These are phyloP conservation scores for Endocarpon pusillum DNA, from an alignment of 495 filamentous ascomycete species.

Conservation along the genomic window DNA sequence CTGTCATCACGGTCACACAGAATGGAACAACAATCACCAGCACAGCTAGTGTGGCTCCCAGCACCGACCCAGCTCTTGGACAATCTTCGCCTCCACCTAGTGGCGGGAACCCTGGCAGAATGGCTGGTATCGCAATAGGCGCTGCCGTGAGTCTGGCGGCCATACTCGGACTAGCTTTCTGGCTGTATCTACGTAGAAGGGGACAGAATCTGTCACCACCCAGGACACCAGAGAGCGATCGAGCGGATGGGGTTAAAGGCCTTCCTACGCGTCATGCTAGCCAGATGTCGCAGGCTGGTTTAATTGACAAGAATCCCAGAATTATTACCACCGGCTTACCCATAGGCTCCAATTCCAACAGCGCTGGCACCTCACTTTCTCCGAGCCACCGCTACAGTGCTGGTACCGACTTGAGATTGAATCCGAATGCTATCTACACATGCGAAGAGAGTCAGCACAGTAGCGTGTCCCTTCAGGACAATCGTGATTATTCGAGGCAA, in stretches of 20 bases:
- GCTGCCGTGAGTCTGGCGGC: not conserved
- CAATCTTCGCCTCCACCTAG: not conserved
- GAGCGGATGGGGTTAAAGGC: not conserved
- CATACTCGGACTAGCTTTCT: not conserved
- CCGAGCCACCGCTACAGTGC: slow-evolving; percentile 3
- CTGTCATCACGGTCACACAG: not conserved
- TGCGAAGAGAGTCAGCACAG: slow-evolving; percentile 32
- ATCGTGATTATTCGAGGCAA: slow-evolving; percentile 39
- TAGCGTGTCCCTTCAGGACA: slow-evolving; percentile 34
- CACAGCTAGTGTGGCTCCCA: not conserved
- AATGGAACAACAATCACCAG: not conserved
- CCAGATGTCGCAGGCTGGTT: not conserved
- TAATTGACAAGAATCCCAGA: not conserved
- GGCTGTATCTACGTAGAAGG: not conserved
- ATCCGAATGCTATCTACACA: slow-evolving; percentile 25
- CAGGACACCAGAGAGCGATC: not conserved
- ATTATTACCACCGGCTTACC: not conserved
- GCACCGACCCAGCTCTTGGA: not conserved
- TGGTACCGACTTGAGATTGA: slow-evolving; percentile 27
- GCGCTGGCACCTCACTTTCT: not conserved
- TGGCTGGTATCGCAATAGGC: not conserved
- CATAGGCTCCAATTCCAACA: not conserved
- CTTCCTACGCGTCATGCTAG: not conserved
- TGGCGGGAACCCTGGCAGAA: not conserved
- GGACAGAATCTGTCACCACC: not conserved